A percentile compares a stretch with the other conserved stretches of the same genome.
These are phyloP conservation scores for Breynia disticha DNA, from an alignment of 441 rosid genomes.

Conservation along the genomic window DNA sequence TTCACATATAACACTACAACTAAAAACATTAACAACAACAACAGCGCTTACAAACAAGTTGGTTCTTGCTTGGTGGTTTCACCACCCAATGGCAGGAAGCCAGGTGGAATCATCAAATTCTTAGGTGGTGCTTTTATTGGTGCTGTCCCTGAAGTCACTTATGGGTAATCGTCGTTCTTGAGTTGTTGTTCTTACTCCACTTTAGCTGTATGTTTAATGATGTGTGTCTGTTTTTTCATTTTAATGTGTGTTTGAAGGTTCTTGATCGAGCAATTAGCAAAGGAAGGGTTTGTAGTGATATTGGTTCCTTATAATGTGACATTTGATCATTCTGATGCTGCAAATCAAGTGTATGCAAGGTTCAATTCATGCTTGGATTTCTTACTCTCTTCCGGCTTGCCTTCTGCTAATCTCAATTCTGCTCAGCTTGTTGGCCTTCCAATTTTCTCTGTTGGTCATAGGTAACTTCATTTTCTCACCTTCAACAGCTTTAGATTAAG, in stretches of 20 bases:
- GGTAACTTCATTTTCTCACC: constrained; percentile 26
- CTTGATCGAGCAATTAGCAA: constrained; percentile 72
- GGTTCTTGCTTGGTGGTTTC: constrained; percentile 57
- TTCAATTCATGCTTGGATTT: constrained; percentile 61
- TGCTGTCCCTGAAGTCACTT: constrained; percentile 85
- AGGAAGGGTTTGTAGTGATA: constrained; percentile 68
- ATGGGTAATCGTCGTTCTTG: constrained; percentile 36
- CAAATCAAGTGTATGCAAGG: constrained; percentile 59
- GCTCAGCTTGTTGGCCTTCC: constrained; percentile 56
- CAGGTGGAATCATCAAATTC: constrained; percentile 74
- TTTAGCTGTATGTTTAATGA: neutral
- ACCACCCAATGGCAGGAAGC: constrained; percentile 42
- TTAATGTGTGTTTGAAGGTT: constrained; percentile 31
- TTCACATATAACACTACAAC: constrained; percentile 1
- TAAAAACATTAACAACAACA: constrained; percentile 8
- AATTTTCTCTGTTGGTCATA: constrained; percentile 79
- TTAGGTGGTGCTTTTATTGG: constrained; percentile 87
- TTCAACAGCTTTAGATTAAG: no score
- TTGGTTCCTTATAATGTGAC: constrained; percentile 87
- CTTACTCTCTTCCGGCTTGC: constrained; percentile 48
- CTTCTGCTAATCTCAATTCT: constrained; percentile 43
- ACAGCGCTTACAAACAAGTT: constrained; percentile 27
- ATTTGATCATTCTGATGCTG: constrained; percentile 77
- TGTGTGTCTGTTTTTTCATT: neutral
- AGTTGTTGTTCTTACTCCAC: neutral